These are phyloP conservation scores for Aspergillus tanneri DNA, from an alignment of 2,329 filamentous ascomycete species.

Conservation along the genomic window DNA sequence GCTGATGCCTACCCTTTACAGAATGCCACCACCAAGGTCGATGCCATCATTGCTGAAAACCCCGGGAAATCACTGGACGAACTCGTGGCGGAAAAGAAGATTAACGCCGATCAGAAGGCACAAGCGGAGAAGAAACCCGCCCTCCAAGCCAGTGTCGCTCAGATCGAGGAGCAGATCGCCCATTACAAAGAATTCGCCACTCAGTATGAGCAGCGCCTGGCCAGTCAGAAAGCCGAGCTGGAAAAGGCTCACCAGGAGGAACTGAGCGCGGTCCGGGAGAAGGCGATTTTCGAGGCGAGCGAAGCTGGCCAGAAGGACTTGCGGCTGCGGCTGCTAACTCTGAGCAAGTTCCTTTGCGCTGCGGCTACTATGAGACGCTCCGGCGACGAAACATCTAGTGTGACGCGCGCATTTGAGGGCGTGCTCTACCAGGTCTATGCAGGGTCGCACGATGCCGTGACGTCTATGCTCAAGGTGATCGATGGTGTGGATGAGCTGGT, in stretches of 20 bases:
- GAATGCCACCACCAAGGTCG: conserved; percentile 60
- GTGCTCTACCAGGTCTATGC: conserved; percentile 63
- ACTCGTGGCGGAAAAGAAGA: conserved; percentile 61
- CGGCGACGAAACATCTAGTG: conserved; percentile 57
- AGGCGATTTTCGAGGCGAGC: conserved; percentile 50
- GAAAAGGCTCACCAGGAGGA: conserved; percentile 57
- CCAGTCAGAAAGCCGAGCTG: conserved; percentile 56
- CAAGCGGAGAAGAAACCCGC: conserved; percentile 62
- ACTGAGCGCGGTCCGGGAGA: conserved; percentile 53
- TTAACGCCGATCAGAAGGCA: conserved; percentile 65
- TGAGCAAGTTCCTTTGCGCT: conserved; percentile 63
- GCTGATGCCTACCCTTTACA: conserved; percentile 31
- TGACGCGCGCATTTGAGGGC: conserved; percentile 64
- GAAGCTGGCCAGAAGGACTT: conserved; percentile 50
- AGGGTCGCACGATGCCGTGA: conserved; percentile 59
- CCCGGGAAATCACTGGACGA: conserved; percentile 61
- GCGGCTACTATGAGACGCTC: conserved; percentile 61
- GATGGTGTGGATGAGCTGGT: conserved; percentile 60
- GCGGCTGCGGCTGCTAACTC: conserved; percentile 55
- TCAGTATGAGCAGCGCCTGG: conserved; percentile 57
- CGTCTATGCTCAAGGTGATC: conserved; percentile 60
- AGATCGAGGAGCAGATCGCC: conserved; percentile 61
- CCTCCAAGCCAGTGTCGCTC: conserved; percentile 56
- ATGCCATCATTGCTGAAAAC: conserved; percentile 60
- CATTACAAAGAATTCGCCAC: conserved; percentile 61